A percentile compares a stretch with the other conserved stretches of the same genome.
Evolutionary conservation across 129 eudicot genomes (phyloP).

Genomic region (Flaveria trinervia): DNA sequence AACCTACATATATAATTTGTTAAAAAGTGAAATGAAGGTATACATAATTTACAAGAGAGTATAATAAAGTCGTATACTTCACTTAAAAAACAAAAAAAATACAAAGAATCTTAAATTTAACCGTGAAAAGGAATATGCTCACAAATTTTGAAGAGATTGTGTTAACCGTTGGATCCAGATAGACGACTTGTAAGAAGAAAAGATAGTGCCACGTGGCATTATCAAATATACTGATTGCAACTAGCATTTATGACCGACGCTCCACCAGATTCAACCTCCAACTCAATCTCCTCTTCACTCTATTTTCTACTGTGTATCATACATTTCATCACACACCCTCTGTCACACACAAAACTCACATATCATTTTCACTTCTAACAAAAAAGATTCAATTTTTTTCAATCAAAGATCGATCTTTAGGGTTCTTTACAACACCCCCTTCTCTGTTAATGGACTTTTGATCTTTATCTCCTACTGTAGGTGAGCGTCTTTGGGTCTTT

Average conservation of each 20-base stretch:
- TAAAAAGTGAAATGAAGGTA: no score
- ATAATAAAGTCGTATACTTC: no score
- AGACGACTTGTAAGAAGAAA: constrained; percentile 20
- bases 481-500: constrained; percentile 29
- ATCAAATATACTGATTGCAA: constrained; percentile 27
- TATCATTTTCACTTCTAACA: constrained; percentile 9
- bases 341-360: constrained; percentile 8
- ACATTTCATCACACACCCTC: not conserved
- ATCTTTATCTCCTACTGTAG: constrained; percentile 36
- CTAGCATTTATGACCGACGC: constrained; percentile 44
- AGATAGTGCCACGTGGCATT: constrained; percentile 21
- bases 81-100: not conserved
- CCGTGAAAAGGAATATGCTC: constrained; percentile 10
- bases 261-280: constrained; percentile 38
- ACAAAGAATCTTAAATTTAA: not conserved
- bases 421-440: constrained; percentile 18
- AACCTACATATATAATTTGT: no score
- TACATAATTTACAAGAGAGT: no score
- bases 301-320: constrained; percentile 15
- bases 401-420: constrained; percentile 24
- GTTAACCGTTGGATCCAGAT: constrained; percentile 28
- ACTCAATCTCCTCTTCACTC: constrained; percentile 28
- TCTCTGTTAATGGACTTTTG: constrained; percentile 36
- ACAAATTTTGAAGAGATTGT: not conserved
- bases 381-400: constrained; percentile 23